A percentile compares a stretch with the other conserved stretches of the same genome.
phyloP scores from a whole-genome alignment of 2,329 filamentous ascomycete species.

The Macrophomina phaseolina region DNA sequence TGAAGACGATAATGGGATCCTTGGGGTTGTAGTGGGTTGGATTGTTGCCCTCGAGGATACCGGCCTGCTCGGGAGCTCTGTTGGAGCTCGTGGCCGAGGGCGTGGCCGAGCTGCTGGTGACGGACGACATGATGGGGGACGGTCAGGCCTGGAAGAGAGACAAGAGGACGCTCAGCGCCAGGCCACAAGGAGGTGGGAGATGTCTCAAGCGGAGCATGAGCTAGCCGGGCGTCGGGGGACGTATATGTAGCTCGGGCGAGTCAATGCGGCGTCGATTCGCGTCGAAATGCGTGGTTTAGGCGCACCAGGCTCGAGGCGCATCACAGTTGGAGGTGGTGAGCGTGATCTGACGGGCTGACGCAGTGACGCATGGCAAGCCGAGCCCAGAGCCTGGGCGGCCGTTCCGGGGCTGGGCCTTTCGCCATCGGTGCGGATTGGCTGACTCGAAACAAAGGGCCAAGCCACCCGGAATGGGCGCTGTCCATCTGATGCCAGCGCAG shows the following conservation, averaged over 20 bases:
- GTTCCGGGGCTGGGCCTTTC: slow-evolving; percentile 10
- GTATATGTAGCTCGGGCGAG: slow-evolving; percentile 3
- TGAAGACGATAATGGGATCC: slow-evolving; percentile 77
- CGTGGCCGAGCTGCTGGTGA: slow-evolving; percentile 21
- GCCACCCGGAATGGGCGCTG: slow-evolving; percentile 9
- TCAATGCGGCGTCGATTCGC: background rate
- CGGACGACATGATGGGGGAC: slow-evolving; percentile 21
- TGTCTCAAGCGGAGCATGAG: background rate
- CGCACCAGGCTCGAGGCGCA: background rate
- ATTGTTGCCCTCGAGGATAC: slow-evolving; percentile 73
- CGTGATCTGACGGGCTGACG: slow-evolving; percentile 23
- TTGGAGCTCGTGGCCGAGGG: slow-evolving; percentile 25
- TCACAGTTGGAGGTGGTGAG: background rate
- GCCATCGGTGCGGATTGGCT: slow-evolving; percentile 16
- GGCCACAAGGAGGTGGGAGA: background rate
- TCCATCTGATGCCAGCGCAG: slow-evolving; percentile 7
- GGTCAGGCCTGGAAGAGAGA: background rate
- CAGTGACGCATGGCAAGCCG: slow-evolving; percentile 16
- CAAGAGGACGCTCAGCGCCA: background rate
- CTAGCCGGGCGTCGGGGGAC: background rate
- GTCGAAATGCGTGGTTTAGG: background rate
- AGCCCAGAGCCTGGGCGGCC: slow-evolving; percentile 13
- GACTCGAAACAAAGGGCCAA: slow-evolving; percentile 23
- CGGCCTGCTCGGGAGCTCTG: slow-evolving; percentile 63
- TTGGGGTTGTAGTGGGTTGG: slow-evolving; percentile 71